Evolutionary conservation across 148 eudicot genomes (phyloP), one percentile per base, ranked within the genome.

Genomic region (Cornus kousa): DNA sequence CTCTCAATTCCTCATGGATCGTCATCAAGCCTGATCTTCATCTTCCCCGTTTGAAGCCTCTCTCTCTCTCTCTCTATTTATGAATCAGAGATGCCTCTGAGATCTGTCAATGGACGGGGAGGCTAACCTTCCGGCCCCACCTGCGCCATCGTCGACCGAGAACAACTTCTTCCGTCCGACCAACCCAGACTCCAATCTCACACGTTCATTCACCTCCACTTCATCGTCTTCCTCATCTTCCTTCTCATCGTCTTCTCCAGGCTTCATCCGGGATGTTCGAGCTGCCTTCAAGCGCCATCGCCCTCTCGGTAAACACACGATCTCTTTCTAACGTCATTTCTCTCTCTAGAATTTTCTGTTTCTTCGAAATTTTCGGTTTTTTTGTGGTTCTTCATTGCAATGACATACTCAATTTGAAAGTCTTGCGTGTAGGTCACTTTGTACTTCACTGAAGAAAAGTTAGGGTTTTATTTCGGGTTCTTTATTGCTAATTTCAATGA

Each of bases 241-340:
- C 23, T 74, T 70, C 76, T 73, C 78, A 14, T 81, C 85, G 1
- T 76, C 90, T 43, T 89, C 93, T 14, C 82, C 92, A 43, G 90
- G 83, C 67, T 82, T 94, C 73, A 84, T 92, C 79, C 95, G 97
- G 37, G 60, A 87, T 85, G 88, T 94, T 77, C 92, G 91, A 81
- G 98, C 97, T 16, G 95, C 95, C 79, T 91, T 93, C 87, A 94
- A 96, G 80, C 94, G 99, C 57, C 97, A 87, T 79, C 99, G 98
- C 55, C 84, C 98, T 13, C 62, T 87, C 37, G 90, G 98, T 93
- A 43, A 43, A 43, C 7, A 85, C 2, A 22, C 65, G 67, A 28
- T 28, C 74, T 72, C 62, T 46, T 55, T 77, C 64, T 57, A 57
- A 14, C 20, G 14, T 57, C 37, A 35, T 35, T 35, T 35, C 37